phyloP scores from a whole-genome alignment of 2,329 filamentous ascomycete species.

The Conoideocrella luteorostrata region DNA sequence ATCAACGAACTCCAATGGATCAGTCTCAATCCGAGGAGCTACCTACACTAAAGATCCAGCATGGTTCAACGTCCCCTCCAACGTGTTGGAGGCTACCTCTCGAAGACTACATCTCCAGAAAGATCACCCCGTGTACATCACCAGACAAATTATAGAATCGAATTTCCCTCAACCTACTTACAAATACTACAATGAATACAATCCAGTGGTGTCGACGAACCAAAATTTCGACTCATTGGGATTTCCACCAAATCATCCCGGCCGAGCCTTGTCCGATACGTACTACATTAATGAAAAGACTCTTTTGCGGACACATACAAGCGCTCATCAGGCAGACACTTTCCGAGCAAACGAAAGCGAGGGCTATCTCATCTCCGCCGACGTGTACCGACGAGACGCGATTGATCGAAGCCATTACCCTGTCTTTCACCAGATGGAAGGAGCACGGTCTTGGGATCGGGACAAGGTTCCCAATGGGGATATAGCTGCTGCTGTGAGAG shows the following conservation, averaged over 20 bases:
- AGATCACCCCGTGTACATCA: slow-evolving; percentile 86
- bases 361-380: slow-evolving; percentile 86
- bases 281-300: slow-evolving; percentile 88
- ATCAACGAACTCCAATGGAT: neutral
- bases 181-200: slow-evolving; percentile 69
- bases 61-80: slow-evolving; percentile 79
- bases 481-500: slow-evolving; percentile 59
- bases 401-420: slow-evolving; percentile 95
- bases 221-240: slow-evolving; percentile 98
- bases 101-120: slow-evolving; percentile 83
- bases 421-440: slow-evolving; percentile 98
- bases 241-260: slow-evolving; percentile 82
- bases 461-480: slow-evolving; percentile 49
- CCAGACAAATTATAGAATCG: slow-evolving; percentile 85
- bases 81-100: slow-evolving; percentile 67
- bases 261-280: slow-evolving; percentile 80
- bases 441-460: slow-evolving; percentile 82
- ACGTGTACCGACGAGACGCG: slow-evolving; percentile 92
- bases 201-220: slow-evolving; percentile 73
- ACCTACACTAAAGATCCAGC: slow-evolving; percentile 60
- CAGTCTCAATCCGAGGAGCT: slow-evolving; percentile 48
- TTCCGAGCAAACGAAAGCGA: slow-evolving; percentile 66
- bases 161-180: slow-evolving; percentile 70
- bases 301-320: slow-evolving; percentile 87
- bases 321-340: slow-evolving; percentile 81